Evolutionary conservation across 2,329 filamentous ascomycete genomes (phyloP).

Genomic region (Neurospora crassa): DNA sequence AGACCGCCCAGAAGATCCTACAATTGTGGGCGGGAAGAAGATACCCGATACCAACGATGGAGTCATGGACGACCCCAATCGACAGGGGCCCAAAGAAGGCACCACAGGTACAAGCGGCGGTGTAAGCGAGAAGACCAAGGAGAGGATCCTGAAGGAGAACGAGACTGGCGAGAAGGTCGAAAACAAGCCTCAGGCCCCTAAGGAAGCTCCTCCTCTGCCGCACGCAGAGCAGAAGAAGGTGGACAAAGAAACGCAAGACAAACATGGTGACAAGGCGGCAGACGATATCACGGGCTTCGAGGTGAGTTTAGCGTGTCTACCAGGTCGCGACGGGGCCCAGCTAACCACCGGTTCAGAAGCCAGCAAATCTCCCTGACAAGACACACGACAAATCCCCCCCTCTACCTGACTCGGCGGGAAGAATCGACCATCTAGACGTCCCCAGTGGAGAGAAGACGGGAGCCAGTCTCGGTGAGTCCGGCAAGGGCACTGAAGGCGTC

Average conservation of each 20-base stretch:
- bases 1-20: constrained; percentile 41
- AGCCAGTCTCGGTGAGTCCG: constrained; percentile 24
- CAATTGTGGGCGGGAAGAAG: constrained; percentile 48
- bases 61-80: constrained; percentile 85
- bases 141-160: constrained; percentile 57
- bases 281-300: constrained; percentile 43
- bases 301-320: constrained; percentile 32
- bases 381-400: constrained; percentile 66
- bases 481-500: constrained; percentile 46
- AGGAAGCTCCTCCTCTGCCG: constrained; percentile 73
- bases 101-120: constrained; percentile 85
- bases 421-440: constrained; percentile 54
- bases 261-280: constrained; percentile 26
- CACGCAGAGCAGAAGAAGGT: constrained; percentile 71
- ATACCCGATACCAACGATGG: constrained; percentile 62
- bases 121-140: constrained; percentile 78
- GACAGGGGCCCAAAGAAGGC: constrained; percentile 68
- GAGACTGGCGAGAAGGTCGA: constrained; percentile 55
- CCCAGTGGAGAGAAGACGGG: constrained; percentile 27
- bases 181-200: constrained; percentile 74
- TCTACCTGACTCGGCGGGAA: constrained; percentile 52
- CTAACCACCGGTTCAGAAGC: constrained; percentile 49
- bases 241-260: constrained; percentile 29
- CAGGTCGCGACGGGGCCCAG: not conserved
- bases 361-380: constrained; percentile 67